These are phyloP conservation scores for Penicillium fuscoglaucum DNA, from an alignment of 2,329 filamentous ascomycete species.

Conservation along the genomic window DNA sequence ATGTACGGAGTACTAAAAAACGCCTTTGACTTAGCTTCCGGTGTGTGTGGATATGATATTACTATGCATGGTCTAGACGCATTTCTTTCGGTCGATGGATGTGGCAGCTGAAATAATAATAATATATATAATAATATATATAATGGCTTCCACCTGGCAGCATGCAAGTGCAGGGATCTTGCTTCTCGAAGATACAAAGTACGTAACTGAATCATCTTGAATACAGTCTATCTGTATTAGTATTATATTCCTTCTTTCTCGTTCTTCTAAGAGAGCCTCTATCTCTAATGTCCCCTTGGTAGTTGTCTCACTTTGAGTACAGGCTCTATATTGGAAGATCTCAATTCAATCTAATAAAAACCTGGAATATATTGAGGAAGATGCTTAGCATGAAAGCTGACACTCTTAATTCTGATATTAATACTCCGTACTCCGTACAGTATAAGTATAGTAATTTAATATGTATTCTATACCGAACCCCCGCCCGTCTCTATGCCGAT, in stretches of 20 bases:
- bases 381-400: not conserved
- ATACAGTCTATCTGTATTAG: not conserved
- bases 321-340: not conserved
- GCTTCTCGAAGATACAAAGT: not conserved
- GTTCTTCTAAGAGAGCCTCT: not conserved
- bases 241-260: not conserved
- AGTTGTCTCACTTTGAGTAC: not conserved
- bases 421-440: not conserved
- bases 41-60: not conserved
- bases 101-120: not conserved
- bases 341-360: not conserved
- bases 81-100: not conserved
- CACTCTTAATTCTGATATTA: not conserved
- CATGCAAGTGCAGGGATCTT: slow-evolving; percentile 4
- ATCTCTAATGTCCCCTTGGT: not conserved
- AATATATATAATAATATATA: not conserved
- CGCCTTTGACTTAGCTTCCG: not conserved
- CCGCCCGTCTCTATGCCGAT: not conserved
- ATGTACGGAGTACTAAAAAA: not conserved
- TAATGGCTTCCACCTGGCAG: slow-evolving; percentile 1
- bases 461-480: not conserved
- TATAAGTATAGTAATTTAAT: not conserved
- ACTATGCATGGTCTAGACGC: slow-evolving; percentile 2
- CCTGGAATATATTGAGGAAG: not conserved
- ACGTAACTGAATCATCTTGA: not conserved